Conservation (phyloP, 2,329 filamentous ascomycete genomes). For the Neopestalotiopsis rosae region DNA sequence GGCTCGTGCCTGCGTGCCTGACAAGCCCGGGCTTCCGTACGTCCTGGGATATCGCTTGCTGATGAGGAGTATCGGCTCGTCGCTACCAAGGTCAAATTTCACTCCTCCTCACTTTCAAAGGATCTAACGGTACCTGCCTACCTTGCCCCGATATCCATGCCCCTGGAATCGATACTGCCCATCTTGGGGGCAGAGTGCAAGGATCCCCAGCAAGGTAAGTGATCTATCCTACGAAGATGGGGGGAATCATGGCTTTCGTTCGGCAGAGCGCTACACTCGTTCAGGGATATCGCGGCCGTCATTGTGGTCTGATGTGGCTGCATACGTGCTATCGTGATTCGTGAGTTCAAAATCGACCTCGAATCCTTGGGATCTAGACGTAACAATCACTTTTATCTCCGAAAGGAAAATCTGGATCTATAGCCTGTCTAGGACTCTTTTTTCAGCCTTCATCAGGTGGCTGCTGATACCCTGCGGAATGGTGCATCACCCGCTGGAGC, state of each 20-base stretch:
- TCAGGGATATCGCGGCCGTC: slow-evolving; percentile 18
- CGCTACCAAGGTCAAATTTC: neutral
- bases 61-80: neutral
- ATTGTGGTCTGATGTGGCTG: slow-evolving; percentile 22
- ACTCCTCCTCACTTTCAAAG: neutral
- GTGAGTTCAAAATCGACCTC: neutral
- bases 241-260: neutral
- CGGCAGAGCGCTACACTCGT: slow-evolving; percentile 14
- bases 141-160: slow-evolving; percentile 3
- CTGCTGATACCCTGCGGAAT: neutral
- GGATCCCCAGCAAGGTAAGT: slow-evolving; percentile 9
- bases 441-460: neutral
- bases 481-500: neutral
- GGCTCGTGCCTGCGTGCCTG: neutral
- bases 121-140: neutral
- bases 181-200: slow-evolving; percentile 2
- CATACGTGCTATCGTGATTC: slow-evolving; percentile 10
- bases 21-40: slow-evolving; percentile 1
- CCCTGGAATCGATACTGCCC: slow-evolving; percentile 1
- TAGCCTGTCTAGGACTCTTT: neutral
- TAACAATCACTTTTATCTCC: neutral
- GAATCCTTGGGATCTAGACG: neutral
- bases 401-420: neutral
- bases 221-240: neutral
- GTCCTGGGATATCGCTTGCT: slow-evolving; percentile 2